Evolutionary conservation across 1,284 basidiomycete genomes (phyloP).

Genomic region (Trichosporon sp.): DNA sequence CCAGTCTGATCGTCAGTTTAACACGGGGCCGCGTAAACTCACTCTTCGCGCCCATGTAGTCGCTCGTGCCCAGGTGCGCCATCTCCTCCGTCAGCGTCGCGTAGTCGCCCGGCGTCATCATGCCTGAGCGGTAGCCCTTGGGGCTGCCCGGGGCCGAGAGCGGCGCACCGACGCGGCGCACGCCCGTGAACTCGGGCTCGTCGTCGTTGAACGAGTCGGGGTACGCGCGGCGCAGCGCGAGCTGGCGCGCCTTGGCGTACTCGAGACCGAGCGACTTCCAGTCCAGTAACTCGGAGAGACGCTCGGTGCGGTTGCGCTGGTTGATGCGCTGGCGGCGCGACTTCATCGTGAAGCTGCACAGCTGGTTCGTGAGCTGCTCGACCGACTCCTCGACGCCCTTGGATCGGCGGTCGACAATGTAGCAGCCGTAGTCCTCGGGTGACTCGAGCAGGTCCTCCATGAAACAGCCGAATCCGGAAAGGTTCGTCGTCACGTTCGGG

Average conservation of each 20-base stretch:
- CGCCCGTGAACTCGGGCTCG: conserved; percentile 62
- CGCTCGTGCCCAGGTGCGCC: conserved; percentile 77
- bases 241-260: conserved; percentile 90
- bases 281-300: conserved; percentile 84
- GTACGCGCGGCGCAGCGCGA: conserved; percentile 88
- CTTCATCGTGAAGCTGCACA: conserved; percentile 78
- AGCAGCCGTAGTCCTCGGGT: conserved; percentile 71
- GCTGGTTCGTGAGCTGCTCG: conserved; percentile 60
- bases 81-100: conserved; percentile 96
- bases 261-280: conserved; percentile 98
- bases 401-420: conserved; percentile 89
- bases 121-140: conserved; percentile 64
- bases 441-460: conserved; percentile 98
- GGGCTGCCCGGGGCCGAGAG: conserved; percentile 84
- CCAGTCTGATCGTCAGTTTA: conserved; percentile 38
- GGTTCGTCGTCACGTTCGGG: conserved; percentile 91
- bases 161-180: conserved; percentile 62
- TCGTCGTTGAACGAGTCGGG: conserved; percentile 79
- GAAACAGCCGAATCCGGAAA: conserved; percentile 96
- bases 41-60: conserved; percentile 71
- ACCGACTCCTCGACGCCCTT: conserved; percentile 90
- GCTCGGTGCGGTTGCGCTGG: conserved; percentile 94
- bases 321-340: conserved; percentile 96
- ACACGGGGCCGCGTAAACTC: conserved; percentile 54
- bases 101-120: conserved; percentile 72